These are phyloP conservation scores for Elongisporangium undulatum DNA, from an alignment of 352 stramenopile genomes.

Conservation along the genomic window DNA sequence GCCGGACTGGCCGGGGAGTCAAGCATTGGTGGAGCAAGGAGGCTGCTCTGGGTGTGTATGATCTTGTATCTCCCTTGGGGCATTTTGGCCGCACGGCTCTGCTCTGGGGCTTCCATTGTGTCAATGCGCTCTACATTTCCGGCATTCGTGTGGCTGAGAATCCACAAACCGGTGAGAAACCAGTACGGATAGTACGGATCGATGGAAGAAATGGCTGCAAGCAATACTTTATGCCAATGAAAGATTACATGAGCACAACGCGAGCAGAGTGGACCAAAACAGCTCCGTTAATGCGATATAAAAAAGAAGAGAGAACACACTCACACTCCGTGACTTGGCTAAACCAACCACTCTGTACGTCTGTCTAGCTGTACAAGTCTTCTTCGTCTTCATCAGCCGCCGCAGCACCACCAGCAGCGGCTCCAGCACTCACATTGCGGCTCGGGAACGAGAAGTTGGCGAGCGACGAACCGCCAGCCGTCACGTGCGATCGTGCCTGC, in stretches of 20 bases:
- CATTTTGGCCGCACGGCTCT: not conserved
- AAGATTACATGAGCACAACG: too few relatives aligned
- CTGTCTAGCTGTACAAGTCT: slow-evolving; percentile 96
- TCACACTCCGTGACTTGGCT: slow-evolving; percentile 1
- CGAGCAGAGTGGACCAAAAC: too few relatives aligned
- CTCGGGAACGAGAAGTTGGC: slow-evolving; percentile 96
- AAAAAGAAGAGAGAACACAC: not conserved
- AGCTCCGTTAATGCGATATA: not conserved
- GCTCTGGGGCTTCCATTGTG: too few relatives aligned
- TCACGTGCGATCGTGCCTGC: slow-evolving; percentile 95
- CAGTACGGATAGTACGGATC: too few relatives aligned
- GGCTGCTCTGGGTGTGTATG: not conserved
- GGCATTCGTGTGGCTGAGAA: too few relatives aligned
- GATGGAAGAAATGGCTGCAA: too few relatives aligned
- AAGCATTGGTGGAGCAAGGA: too few relatives aligned
- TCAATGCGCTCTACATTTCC: too few relatives aligned
- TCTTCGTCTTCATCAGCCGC: slow-evolving; percentile 94
- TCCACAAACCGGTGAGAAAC: too few relatives aligned
- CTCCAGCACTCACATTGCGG: slow-evolving; percentile 45
- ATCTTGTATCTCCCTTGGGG: not conserved
- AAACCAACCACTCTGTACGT: slow-evolving; percentile 5
- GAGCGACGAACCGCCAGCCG: slow-evolving; percentile 87
- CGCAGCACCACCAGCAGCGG: slow-evolving; percentile 35
- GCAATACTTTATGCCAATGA: too few relatives aligned
- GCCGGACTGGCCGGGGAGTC: not conserved